Conservation (phyloP, 225 moss, liverwort and hornwort genomes). For the Physcomitrium patens region DNA sequence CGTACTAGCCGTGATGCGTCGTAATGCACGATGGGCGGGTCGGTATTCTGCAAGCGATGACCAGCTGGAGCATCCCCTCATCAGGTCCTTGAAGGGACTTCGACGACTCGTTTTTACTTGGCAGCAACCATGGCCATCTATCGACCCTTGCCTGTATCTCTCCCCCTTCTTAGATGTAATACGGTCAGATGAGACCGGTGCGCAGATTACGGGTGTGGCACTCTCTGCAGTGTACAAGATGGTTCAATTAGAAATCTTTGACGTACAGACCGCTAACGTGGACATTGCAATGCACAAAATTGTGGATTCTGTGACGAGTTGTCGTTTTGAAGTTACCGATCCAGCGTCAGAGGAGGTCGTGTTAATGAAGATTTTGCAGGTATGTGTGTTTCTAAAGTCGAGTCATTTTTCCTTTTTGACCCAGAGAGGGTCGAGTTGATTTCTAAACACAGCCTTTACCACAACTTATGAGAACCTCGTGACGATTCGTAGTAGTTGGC, state of each 20-base stretch:
- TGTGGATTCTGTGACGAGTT: conserved; percentile 73
- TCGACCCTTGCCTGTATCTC: conserved; percentile 63
- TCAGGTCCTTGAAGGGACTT: conserved; percentile 66
- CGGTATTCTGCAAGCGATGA: conserved; percentile 67
- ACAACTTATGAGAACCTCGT: no score
- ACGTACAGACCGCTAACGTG: conserved; percentile 55
- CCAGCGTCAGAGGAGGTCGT: conserved; percentile 78
- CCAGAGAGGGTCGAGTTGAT: neutral
- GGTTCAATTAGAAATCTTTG: conserved; percentile 64
- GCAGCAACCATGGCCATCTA: conserved; percentile 58
- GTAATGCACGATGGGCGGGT: conserved; percentile 72
- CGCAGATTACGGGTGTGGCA: conserved; percentile 74
- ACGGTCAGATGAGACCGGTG: conserved; percentile 75
- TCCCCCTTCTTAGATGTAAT: conserved; percentile 69
- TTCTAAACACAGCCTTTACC: no score
- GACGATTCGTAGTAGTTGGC: no score
- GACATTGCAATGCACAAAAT: conserved; percentile 74
- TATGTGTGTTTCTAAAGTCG: neutral
- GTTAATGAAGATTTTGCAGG: conserved; percentile 77
- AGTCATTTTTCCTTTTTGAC: no score
- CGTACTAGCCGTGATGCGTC: conserved; percentile 69
- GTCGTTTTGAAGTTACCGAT: conserved; percentile 78
- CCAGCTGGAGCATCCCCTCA: conserved; percentile 64
- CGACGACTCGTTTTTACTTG: conserved; percentile 64
- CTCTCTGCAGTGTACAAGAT: conserved; percentile 75